These are phyloP conservation scores for Cercospora nicotianae DNA, from an alignment of 2,329 filamentous ascomycete genomes.

Conservation along the genomic window DNA sequence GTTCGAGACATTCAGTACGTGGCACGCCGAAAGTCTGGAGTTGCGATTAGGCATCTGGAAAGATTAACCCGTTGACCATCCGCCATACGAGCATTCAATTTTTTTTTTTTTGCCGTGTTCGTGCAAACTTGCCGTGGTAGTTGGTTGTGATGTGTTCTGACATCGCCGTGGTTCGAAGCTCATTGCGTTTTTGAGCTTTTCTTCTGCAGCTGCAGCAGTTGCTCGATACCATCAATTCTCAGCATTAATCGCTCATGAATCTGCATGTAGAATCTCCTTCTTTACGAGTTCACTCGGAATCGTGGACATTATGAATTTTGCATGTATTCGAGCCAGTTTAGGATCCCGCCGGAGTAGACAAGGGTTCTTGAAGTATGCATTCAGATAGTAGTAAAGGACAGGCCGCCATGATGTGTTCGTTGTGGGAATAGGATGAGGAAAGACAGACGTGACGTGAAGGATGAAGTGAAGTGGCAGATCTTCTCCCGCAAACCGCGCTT, in stretches of 20 bases:
- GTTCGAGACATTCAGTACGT: neutral
- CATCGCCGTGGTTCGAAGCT: neutral
- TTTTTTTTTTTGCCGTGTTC: neutral
- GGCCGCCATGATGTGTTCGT: neutral
- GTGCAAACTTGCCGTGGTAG: neutral
- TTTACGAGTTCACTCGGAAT: neutral
- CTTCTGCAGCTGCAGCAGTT: neutral
- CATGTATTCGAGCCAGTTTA: neutral
- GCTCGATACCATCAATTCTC: neutral
- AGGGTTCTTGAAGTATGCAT: neutral
- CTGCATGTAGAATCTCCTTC: neutral
- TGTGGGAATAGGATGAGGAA: neutral
- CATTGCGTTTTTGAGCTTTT: neutral
- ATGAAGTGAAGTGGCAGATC: conserved; percentile 9
- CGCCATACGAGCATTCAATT: neutral
- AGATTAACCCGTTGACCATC: neutral
- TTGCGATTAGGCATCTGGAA: neutral
- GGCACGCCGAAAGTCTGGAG: neutral
- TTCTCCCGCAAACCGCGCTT: conserved; percentile 2
- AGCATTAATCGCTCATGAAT: neutral
- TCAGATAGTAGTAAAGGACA: neutral
- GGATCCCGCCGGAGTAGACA: neutral
- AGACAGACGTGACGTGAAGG: neutral
- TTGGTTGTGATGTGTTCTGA: neutral
- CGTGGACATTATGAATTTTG: neutral